Evolutionary conservation across 331 rosid species (phyloP), one percentile per base, ranked within the genome.

Genomic region (Malus hybrid): DNA sequence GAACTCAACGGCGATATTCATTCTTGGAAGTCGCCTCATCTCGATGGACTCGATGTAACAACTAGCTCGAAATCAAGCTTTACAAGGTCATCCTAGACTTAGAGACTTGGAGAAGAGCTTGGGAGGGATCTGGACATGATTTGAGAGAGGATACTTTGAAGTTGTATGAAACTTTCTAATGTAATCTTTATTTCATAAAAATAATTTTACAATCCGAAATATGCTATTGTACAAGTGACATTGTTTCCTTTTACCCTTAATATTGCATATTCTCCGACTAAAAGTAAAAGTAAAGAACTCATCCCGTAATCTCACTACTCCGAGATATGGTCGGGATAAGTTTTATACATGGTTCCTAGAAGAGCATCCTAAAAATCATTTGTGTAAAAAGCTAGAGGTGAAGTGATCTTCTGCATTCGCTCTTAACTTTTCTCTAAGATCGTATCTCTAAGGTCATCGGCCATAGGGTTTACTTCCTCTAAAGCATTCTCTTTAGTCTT

Each of bases 401-500:
- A 39, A 73, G 27, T 34, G 39, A 5, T 10, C 19, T 36, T 59
- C 14, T 16, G 68, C 24, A 2, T 56, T 39, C 13, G 34, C 66
- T 71, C 34, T 11, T 29, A 12, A 7, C 1, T 39, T 39, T 71
- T 52, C 76, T 73, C 57, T 16, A 73, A 28, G 7, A 4, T 28
- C n/a, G 15, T 39, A 65, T 34, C 70, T 19, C 16, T 22, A 57
- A 13, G 56, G 66, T 57, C 76, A 34, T 24, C 42, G 28, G 67
- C 19, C 6, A 10, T 9, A 36, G 36, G 16, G 2, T 24, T 12
- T 60, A 73, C 46, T 62, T 61, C 77, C 77, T 44, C 44, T 12
- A 44, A 39, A 20, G 56, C 31, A 8, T 69, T 63, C 16, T 65
- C 62, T 76, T 71, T 83, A 24, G 85, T 73, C 66, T 81, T 88